Evolutionary conservation across 371 early-diverging fungal genomes (phyloP).

Genomic region (Nematocida sp.): DNA sequence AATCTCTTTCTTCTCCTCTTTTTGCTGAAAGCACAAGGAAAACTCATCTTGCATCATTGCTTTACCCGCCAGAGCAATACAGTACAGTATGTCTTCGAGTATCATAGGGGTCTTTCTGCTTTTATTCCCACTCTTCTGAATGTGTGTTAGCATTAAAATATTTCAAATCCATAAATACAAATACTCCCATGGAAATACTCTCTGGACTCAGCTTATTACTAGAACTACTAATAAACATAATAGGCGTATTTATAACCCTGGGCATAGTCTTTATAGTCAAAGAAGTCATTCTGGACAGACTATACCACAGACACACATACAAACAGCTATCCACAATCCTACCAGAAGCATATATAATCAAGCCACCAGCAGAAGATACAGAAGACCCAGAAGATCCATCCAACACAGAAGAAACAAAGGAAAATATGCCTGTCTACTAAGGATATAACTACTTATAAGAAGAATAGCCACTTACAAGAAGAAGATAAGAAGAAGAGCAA

Average conservation of each 20-base stretch:
- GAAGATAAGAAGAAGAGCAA: no score
- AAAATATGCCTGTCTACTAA: no score
- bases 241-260: slow-evolving; percentile 26
- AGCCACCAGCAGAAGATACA: no score
- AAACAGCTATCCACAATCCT: slow-evolving; percentile 17
- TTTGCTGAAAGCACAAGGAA: slow-evolving; percentile 46
- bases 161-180: background rate
- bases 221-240: background rate
- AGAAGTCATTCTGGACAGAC: slow-evolving; percentile 1
- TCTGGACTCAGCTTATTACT: background rate
- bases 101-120: background rate
- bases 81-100: slow-evolving; percentile 47
- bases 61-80: slow-evolving; percentile 42
- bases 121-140: background rate
- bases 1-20: slow-evolving; percentile 2
- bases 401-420: no score
- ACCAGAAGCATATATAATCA: slow-evolving; percentile 12
- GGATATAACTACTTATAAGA: no score
- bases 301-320: background rate
- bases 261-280: slow-evolving; percentile 12
- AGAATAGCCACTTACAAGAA: no score
- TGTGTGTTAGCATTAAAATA: background rate
- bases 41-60: slow-evolving; percentile 47
- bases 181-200: background rate
- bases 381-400: no score